Evolutionary conservation across 371 early-diverging fungal genomes (phyloP), one percentile per base, ranked within the genome.

Genomic region (Haplosporangium sp.): DNA sequence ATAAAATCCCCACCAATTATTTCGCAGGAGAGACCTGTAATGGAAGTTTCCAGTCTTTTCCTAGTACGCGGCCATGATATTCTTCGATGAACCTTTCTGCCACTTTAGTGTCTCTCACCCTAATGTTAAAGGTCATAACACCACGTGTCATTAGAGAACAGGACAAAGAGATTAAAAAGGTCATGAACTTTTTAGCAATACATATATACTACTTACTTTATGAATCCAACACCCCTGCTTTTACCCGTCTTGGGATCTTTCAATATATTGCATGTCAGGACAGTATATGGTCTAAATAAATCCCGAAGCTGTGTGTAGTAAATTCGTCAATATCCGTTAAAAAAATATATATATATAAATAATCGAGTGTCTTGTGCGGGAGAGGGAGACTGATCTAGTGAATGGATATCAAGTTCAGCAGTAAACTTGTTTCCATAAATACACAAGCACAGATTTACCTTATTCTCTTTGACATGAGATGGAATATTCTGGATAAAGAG

Each of bases 401-500:
- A n/a, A n/a, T 44, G 34, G 19, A 35, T 34, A 13, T n/a, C n/a
- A 50, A 15, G 15, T n/a, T 50, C n/a, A n/a, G 50, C n/a, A 50
- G 50, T 56, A 27, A 57, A 57, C 38, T 34, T 57, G 27, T 57
- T 34, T 20, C 3, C 50, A n/a, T 15, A 15, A n/a, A 5, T 20
- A 7, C 10, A 8, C 39, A 17, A 8, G 7, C 27, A 19, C 27
- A 37, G 19, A 59, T 20, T 20, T 61, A 78, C 78, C 70, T 78
- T 73, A 17, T 63, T 53, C 44, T 78, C 78, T n/a, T 69, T 74
- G 55, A 78, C 70, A 53, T 67, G 58, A 17, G 59, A 37, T 4
- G 78, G 78, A 19, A 78, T 73, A 56, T 78, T 78, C 40, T 73
- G 73, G 20, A 78, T 34, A 63, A 78, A 78, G 34, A 78, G 61